Percentiles rank a stretch among this genome's conserved stretches.
These are phyloP conservation scores for Dioscorea cayenensis DNA, from an alignment of 116 monocot species.

Conservation along the genomic window DNA sequence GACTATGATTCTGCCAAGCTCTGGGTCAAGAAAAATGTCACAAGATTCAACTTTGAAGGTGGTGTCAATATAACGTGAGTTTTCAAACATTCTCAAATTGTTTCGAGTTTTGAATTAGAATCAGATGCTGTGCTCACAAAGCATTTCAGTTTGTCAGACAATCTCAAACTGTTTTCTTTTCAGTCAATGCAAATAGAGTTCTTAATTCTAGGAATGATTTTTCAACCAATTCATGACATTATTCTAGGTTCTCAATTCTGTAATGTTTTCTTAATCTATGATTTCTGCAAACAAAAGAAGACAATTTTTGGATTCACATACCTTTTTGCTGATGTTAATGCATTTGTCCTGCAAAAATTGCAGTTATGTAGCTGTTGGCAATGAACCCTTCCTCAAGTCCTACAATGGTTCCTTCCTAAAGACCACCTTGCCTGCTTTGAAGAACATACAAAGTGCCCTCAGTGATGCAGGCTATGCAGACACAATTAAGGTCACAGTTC, in stretches of 20 bases:
- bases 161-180: no score
- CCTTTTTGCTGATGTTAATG: neutral
- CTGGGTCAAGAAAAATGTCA: slow-evolving; percentile 69
- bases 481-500: slow-evolving; percentile 44
- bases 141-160: no score
- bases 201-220: no score
- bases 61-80: slow-evolving; percentile 37
- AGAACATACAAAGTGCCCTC: slow-evolving; percentile 52
- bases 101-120: neutral
- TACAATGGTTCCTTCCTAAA: slow-evolving; percentile 40
- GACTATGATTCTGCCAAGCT: slow-evolving; percentile 31
- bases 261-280: no score
- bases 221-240: no score
- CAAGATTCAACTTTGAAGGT: slow-evolving; percentile 15
- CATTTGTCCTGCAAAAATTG: neutral
- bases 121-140: neutral
- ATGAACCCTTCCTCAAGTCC: slow-evolving; percentile 47
- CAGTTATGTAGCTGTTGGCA: slow-evolving; percentile 63
- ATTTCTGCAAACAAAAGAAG: no score
- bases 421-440: slow-evolving; percentile 42
- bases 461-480: slow-evolving; percentile 31
- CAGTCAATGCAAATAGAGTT: no score
- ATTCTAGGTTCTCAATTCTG: no score
- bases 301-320: no score
- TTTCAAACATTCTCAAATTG: neutral